Evolutionary conservation across 768 basidiomycete genomes (phyloP).

Genomic region (Leccinum aurantiacum): DNA sequence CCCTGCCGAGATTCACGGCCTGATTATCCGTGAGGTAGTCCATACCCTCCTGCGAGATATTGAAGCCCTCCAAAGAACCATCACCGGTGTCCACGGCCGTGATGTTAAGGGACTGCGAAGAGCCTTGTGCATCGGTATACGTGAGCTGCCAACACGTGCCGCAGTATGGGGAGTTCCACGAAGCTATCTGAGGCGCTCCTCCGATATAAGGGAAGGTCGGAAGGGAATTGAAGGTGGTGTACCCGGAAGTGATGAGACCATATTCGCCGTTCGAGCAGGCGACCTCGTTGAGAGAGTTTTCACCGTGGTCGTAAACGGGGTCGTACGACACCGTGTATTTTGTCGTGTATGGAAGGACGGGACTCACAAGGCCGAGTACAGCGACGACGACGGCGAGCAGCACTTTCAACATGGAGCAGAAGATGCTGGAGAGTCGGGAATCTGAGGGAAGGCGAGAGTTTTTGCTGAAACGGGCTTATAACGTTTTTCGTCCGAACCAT

Average conservation of each 20-base stretch:
- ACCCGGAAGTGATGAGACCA: constrained; percentile 47
- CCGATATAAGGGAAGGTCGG: constrained; percentile 63
- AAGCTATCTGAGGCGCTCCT: constrained; percentile 49
- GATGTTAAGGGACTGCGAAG: constrained; percentile 42
- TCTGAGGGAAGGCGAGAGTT: background rate
- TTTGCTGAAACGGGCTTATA: background rate
- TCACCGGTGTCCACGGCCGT: constrained; percentile 52
- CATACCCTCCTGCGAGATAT: constrained; percentile 36
- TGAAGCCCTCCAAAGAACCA: constrained; percentile 33
- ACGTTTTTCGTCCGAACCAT: background rate
- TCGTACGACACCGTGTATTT: constrained; percentile 42
- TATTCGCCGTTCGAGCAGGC: constrained; percentile 54
- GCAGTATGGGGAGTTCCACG: constrained; percentile 53
- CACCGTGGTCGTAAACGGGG: constrained; percentile 46
- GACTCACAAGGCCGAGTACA: constrained; percentile 10
- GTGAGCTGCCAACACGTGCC: constrained; percentile 62
- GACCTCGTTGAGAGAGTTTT: constrained; percentile 40
- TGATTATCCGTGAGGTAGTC: constrained; percentile 34
- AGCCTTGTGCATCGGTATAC: constrained; percentile 36
- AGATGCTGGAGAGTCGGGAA: background rate
- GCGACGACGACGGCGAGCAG: background rate
- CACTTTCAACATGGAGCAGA: constrained; percentile 11
- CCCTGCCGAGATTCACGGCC: constrained; percentile 28
- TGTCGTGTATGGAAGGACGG: constrained; percentile 1
- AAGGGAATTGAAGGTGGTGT: constrained; percentile 49